phyloP scores from a whole-genome alignment of 2,329 filamentous ascomycete species.

The Coccinonectria pachysandricola region DNA sequence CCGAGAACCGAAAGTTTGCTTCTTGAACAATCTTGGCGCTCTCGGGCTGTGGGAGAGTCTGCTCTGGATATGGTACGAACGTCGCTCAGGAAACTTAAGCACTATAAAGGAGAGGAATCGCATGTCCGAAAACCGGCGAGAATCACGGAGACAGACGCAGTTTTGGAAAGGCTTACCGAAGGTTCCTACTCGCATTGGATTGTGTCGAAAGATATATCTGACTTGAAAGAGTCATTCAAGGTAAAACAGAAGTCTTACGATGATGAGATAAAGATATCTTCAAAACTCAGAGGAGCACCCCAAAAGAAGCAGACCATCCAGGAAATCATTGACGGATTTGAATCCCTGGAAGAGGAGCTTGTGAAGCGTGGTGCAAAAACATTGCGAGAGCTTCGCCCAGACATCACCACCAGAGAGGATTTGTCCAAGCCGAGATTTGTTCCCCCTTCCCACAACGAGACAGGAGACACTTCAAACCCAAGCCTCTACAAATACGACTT shows the following conservation, averaged over 20 bases:
- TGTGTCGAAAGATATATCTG: slow-evolving; percentile 29
- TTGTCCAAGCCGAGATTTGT: no score
- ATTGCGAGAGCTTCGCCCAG: slow-evolving; percentile 54
- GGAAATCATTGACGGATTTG: slow-evolving; percentile 39
- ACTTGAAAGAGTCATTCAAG: slow-evolving; percentile 22
- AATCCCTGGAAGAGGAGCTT: slow-evolving; percentile 44
- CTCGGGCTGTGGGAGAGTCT: slow-evolving; percentile 31
- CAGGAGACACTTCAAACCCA: slow-evolving; percentile 8
- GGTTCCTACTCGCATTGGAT: slow-evolving; percentile 53
- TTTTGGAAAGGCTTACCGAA: slow-evolving; percentile 37
- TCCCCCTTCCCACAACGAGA: slow-evolving; percentile 1
- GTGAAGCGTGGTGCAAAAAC: slow-evolving; percentile 52
- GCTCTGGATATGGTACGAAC: slow-evolving; percentile 51
- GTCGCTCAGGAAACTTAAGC: slow-evolving; percentile 38
- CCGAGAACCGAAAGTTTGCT: slow-evolving; percentile 26
- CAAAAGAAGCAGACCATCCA: slow-evolving; percentile 49
- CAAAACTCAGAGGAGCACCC: slow-evolving; percentile 12
- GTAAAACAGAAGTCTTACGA: slow-evolving; percentile 21
- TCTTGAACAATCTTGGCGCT: slow-evolving; percentile 19
- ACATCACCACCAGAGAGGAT: slow-evolving; percentile 24
- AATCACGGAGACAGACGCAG: slow-evolving; percentile 36
- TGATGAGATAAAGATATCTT: slow-evolving; percentile 10
- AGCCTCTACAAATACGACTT: slow-evolving; percentile 39
- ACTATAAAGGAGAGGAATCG: slow-evolving; percentile 26
- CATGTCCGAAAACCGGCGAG: slow-evolving; percentile 15